phyloP scores from a whole-genome alignment of 2,329 filamentous ascomycete genomes.

The Pseudogymnoascus verrucosus region DNA sequence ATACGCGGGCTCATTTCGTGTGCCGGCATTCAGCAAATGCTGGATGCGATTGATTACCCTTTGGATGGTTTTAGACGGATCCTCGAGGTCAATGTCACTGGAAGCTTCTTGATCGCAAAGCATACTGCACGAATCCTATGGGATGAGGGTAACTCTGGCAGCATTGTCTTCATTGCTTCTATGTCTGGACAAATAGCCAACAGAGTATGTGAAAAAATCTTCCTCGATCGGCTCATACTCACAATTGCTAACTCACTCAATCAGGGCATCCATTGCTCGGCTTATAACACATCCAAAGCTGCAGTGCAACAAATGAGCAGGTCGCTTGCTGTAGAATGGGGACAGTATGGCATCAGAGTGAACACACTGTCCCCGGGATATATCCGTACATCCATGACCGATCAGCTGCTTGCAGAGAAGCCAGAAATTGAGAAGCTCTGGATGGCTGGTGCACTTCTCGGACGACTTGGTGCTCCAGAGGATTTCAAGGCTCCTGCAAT shows the following conservation, averaged over 20 bases:
- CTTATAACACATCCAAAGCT: constrained; percentile 56
- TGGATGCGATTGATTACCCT: constrained; percentile 39
- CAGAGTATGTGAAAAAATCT: constrained; percentile 1
- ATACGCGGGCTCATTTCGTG: constrained; percentile 32
- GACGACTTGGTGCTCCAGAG: constrained; percentile 53
- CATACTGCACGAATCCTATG: constrained; percentile 54
- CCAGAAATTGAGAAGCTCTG: constrained; percentile 44
- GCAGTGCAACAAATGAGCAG: constrained; percentile 52
- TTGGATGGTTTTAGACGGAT: constrained; percentile 56
- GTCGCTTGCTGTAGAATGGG: constrained; percentile 56
- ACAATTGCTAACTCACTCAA: not conserved
- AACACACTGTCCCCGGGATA: constrained; percentile 61
- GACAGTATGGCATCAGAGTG: constrained; percentile 52
- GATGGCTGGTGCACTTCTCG: constrained; percentile 77
- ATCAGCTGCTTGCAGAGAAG: constrained; percentile 35
- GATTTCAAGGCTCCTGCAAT: constrained; percentile 64
- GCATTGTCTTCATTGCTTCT: constrained; percentile 42
- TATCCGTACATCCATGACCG: constrained; percentile 41
- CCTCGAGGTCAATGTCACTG: constrained; percentile 62
- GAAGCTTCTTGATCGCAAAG: constrained; percentile 61
- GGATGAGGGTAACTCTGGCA: constrained; percentile 34
- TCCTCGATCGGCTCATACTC: not conserved
- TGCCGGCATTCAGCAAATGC: constrained; percentile 41
- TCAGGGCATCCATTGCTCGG: constrained; percentile 52
- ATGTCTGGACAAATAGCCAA: constrained; percentile 32